Evolutionary conservation across 2,329 filamentous ascomycete species (phyloP).

Genomic region (Nannizzia gypsea): DNA sequence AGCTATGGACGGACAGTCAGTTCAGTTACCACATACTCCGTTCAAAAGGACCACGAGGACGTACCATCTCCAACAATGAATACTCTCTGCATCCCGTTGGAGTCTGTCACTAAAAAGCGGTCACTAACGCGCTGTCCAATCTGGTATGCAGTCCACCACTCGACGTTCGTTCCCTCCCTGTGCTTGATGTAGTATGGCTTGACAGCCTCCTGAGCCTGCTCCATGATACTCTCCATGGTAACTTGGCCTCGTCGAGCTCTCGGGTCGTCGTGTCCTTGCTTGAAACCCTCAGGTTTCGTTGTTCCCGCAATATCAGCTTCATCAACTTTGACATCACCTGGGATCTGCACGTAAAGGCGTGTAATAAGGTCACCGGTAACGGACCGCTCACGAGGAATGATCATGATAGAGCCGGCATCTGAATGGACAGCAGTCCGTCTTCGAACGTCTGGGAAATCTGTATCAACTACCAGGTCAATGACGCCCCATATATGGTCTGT

Average conservation of each 20-base stretch:
- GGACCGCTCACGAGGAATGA: constrained; percentile 59
- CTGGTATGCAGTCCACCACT: constrained; percentile 58
- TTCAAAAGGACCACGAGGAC: constrained; percentile 3
- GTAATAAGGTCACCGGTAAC: constrained; percentile 53
- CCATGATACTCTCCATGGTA: constrained; percentile 51
- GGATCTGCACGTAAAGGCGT: constrained; percentile 49
- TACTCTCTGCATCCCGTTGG: constrained; percentile 58
- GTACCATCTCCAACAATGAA: constrained; percentile 58
- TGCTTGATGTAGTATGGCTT: constrained; percentile 42
- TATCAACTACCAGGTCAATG: constrained; percentile 60
- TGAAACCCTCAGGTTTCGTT: constrained; percentile 19
- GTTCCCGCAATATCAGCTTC: constrained; percentile 13
- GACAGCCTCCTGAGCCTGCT: constrained; percentile 52
- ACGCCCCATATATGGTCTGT: constrained; percentile 64
- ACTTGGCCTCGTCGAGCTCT: constrained; percentile 48
- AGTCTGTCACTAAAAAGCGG: constrained; percentile 50
- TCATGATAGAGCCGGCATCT: constrained; percentile 62
- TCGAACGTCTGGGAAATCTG: constrained; percentile 68
- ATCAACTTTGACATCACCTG: constrained; percentile 22
- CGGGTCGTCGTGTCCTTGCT: neutral
- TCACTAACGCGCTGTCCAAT: constrained; percentile 54
- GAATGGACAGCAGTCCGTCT: constrained; percentile 70
- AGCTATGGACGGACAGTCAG: constrained; percentile 28
- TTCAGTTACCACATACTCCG: neutral
- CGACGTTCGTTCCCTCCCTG: constrained; percentile 17